These are phyloP conservation scores for Solanum piurae DNA, from an alignment of 257 asterid species.

Conservation along the genomic window DNA sequence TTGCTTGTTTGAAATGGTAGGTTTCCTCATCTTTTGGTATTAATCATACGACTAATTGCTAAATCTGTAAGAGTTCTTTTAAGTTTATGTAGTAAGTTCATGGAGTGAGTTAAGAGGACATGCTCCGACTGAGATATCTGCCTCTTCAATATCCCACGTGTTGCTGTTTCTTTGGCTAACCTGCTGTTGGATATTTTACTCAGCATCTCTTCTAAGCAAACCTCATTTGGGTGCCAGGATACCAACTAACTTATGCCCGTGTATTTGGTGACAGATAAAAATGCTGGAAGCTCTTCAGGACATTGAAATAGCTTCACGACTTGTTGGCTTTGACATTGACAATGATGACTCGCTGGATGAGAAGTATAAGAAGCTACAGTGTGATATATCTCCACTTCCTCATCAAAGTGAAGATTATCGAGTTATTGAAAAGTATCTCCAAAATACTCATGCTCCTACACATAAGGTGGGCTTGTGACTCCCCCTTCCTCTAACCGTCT, in stretches of 20 bases:
- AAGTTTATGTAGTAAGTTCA: neutral
- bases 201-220: neutral
- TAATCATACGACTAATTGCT: neutral
- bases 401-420: conserved; percentile 68
- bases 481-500: neutral
- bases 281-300: conserved; percentile 99
- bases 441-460: conserved; percentile 88
- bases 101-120: neutral
- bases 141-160: neutral
- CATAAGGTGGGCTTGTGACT: conserved; percentile 48
- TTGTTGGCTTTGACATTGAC: conserved; percentile 75
- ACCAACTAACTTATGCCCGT: neutral
- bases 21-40: neutral
- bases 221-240: neutral
- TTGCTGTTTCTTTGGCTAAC: neutral
- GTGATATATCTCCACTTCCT: conserved; percentile 73
- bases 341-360: conserved; percentile 63
- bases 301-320: conserved; percentile 89
- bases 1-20: neutral
- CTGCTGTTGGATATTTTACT: neutral
- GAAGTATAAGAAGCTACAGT: conserved; percentile 62
- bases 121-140: neutral
- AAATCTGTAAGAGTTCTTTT: neutral
- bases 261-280: conserved; percentile 55
- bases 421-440: conserved; percentile 79